A percentile compares a stretch with the other conserved stretches of the same genome.
Evolutionary conservation across 2,329 filamentous ascomycete species (phyloP).

Genomic region (Purpureocillium takamizusanense): DNA sequence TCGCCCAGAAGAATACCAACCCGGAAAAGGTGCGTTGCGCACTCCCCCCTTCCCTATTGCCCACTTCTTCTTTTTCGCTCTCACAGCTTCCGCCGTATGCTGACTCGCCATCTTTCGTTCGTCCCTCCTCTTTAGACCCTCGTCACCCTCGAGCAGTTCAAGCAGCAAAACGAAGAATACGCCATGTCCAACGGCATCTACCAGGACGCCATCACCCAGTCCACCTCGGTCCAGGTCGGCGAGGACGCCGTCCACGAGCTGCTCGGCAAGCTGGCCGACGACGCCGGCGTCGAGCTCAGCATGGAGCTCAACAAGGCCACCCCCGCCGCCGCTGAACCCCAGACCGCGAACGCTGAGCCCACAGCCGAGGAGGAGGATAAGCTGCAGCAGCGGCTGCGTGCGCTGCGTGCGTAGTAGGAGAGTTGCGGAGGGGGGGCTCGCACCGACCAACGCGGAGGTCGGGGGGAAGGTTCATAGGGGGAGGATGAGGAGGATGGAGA

Average conservation of each 20-base stretch:
- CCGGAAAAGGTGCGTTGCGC: slow-evolving; percentile 42
- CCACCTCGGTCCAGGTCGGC: slow-evolving; percentile 63
- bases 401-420: slow-evolving; percentile 35
- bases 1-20: slow-evolving; percentile 49
- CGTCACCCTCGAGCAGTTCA: slow-evolving; percentile 51
- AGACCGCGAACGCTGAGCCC: slow-evolving; percentile 51
- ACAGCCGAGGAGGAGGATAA: slow-evolving; percentile 74
- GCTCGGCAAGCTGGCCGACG: slow-evolving; percentile 78
- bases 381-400: slow-evolving; percentile 51
- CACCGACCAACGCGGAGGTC: too few species aligned
- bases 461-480: too few species aligned
- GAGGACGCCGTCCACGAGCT: slow-evolving; percentile 81
- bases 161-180: slow-evolving; percentile 54
- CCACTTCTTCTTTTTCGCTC: too few species aligned
- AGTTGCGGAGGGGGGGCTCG: too few species aligned
- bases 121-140: slow-evolving; percentile 33
- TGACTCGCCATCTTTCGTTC: neutral
- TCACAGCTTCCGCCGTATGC: too few species aligned
- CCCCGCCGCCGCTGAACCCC: slow-evolving; percentile 48
- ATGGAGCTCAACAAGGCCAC: slow-evolving; percentile 58
- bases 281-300: slow-evolving; percentile 74
- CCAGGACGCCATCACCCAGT: slow-evolving; percentile 74
- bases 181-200: slow-evolving; percentile 65
- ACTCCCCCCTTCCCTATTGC: too few species aligned
- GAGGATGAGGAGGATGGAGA: too few species aligned